A percentile compares a stretch with the other conserved stretches of the same genome.
phyloP scores from a whole-genome alignment of 1,284 basidiomycete species.

The Trametes pubescens region DNA sequence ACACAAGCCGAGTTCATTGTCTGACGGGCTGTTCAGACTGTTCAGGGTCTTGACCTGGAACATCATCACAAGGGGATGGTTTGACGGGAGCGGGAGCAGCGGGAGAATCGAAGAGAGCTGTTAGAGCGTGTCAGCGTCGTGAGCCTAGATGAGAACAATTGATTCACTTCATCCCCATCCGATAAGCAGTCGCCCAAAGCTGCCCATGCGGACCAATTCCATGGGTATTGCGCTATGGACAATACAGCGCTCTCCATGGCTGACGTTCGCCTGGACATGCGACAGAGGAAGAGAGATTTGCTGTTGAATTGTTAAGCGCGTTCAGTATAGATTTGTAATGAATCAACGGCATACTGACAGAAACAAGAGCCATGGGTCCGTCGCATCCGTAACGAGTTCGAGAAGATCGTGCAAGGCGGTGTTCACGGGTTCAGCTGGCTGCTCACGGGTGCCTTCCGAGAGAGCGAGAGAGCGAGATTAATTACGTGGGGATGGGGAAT shows the following conservation, averaged over 20 bases:
- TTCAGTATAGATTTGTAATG: constrained; percentile 22
- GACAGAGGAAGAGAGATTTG: constrained; percentile 82
- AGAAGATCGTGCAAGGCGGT: constrained; percentile 68
- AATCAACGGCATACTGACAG: constrained; percentile 61
- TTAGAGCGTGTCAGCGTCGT: constrained; percentile 36
- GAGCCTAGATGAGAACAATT: not conserved
- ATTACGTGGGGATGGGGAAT: not conserved
- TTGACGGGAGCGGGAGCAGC: constrained; percentile 68
- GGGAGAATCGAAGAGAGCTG: constrained; percentile 73
- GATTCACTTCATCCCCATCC: constrained; percentile 86
- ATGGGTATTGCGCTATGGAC: constrained; percentile 85
- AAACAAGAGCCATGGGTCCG: constrained; percentile 89
- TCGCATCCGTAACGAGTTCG: constrained; percentile 59
- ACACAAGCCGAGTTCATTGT: constrained; percentile 82
- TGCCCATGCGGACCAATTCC: constrained; percentile 97
- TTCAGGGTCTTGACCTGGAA: constrained; percentile 92
- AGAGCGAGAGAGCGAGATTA: constrained; percentile 8
- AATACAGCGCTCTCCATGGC: constrained; percentile 85
- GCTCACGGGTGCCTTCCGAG: constrained; percentile 71
- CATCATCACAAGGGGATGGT: constrained; percentile 82
- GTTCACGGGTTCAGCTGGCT: constrained; percentile 77
- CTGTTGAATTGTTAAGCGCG: constrained; percentile 47
- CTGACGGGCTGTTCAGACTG: constrained; percentile 88
- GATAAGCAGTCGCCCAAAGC: constrained; percentile 83
- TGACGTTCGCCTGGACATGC: constrained; percentile 81